Evolutionary conservation across 2,329 filamentous ascomycete genomes (phyloP), one percentile per base, ranked within the genome.

Genomic region (Alternaria triticina): DNA sequence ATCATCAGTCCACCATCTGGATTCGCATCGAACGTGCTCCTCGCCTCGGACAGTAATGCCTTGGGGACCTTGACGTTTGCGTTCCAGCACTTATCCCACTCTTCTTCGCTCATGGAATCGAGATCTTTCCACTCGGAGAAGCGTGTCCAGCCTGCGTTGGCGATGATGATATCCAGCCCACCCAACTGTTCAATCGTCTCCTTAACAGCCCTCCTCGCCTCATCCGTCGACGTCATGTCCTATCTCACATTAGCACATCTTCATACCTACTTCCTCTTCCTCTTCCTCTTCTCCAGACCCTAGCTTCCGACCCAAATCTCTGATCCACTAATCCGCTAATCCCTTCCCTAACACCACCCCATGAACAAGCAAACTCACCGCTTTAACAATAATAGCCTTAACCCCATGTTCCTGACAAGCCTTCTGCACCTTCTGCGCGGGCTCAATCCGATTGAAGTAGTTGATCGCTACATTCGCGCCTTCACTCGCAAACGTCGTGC

Each of bases 91-190:
- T 85, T 88, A 68, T 90, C 87, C 88, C 88, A 90, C 40, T 90
- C 88, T 5, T 84, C 85, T 60, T 89, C 86, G 44, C 77, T 80
- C 79, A 89, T 82, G 12, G 86, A 86, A 66, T 89, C 81, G 12
- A 90, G 80, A 70, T 90, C 86, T 17, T 76, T 80, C 73, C 89
- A 90, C 3, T 82, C 80, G 25, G 84, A 81, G 67, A 90, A 86
- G 64, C 85, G 86, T 1, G 88, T 90, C 86, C 87, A 90, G 23
- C 88, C 88, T 17, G 90, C 91, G 77, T 96, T 96, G 3, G 90
- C 91, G 71, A 95, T 87, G 49, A 96, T 83, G 44, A 93, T 85
- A 79, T 96, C 92, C n/a, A 96, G 78, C 1, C 89, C 88, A 5
- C 90, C 91, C 66, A 93, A 83, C n/a, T 79, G 79, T 25, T 84